Percentiles rank a stretch among this genome's conserved stretches.
Evolutionary conservation across 2,329 filamentous ascomycete genomes (phyloP).

Genomic region (Fusarium sp.): DNA sequence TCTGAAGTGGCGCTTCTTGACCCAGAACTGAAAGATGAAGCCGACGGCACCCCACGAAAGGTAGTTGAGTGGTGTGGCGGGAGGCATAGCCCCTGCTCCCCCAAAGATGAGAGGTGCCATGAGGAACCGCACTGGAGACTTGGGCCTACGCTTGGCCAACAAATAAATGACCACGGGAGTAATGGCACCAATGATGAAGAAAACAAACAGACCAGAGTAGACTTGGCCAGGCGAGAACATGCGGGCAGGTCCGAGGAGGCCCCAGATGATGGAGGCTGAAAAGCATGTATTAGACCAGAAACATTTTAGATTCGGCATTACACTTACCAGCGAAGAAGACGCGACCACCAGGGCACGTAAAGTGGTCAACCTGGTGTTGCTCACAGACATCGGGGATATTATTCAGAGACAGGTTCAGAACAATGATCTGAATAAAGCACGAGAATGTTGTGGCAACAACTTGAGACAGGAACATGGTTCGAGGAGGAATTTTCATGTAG

Average conservation of each 20-base stretch:
- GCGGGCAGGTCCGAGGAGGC: slow-evolving; percentile 70
- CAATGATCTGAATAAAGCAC: slow-evolving; percentile 72
- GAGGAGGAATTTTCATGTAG: slow-evolving; percentile 77
- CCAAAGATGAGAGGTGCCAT: slow-evolving; percentile 74
- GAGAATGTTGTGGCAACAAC: slow-evolving; percentile 73
- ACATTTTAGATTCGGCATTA: not conserved
- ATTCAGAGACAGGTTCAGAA: slow-evolving; percentile 70
- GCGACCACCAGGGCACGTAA: slow-evolving; percentile 71
- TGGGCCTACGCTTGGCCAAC: slow-evolving; percentile 61
- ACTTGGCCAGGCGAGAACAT: slow-evolving; percentile 72
- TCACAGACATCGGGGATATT: slow-evolving; percentile 74
- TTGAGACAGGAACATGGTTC: slow-evolving; percentile 74
- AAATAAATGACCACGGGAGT: slow-evolving; percentile 64
- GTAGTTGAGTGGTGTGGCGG: slow-evolving; percentile 79
- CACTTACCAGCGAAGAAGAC: slow-evolving; percentile 70
- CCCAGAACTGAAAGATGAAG: slow-evolving; percentile 74
- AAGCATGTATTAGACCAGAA: slow-evolving; percentile 6
- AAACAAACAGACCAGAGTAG: slow-evolving; percentile 69
- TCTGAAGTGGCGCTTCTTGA: slow-evolving; percentile 70
- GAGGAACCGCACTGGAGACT: slow-evolving; percentile 61
- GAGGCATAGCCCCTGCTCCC: slow-evolving; percentile 67
- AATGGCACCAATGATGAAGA: slow-evolving; percentile 68
- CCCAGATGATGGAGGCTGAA: slow-evolving; percentile 73
- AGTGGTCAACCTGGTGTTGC: slow-evolving; percentile 65
- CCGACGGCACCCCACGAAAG: slow-evolving; percentile 79